These are phyloP conservation scores for Fomitopsis serialis DNA, from an alignment of 768 basidiomycete genomes.

Conservation along the genomic window DNA sequence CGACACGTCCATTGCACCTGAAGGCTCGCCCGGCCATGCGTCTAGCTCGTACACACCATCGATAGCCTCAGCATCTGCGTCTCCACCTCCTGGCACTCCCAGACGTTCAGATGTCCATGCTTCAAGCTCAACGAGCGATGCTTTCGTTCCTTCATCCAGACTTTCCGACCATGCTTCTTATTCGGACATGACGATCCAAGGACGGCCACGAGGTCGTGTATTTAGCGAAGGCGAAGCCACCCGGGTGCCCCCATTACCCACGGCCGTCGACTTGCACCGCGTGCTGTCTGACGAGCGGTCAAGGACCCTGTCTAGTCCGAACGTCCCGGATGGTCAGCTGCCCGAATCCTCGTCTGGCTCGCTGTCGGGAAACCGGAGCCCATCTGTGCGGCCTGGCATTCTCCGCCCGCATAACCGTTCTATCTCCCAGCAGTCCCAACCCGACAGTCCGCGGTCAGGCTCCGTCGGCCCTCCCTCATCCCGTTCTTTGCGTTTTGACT, in stretches of 20 bases:
- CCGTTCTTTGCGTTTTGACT: conserved; percentile 24
- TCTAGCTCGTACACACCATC: conserved; percentile 15
- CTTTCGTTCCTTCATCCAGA: background rate
- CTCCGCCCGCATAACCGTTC: conserved; percentile 36
- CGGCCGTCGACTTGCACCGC: conserved; percentile 17
- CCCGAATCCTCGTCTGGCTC: background rate
- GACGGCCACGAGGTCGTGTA: conserved; percentile 15
- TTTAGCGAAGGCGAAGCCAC: conserved; percentile 11
- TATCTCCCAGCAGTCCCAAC: conserved; percentile 26
- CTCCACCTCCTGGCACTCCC: conserved; percentile 11
- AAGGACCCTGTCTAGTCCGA: conserved; percentile 7
- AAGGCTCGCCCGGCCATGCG: conserved; percentile 16
- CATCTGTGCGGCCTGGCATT: conserved; percentile 31
- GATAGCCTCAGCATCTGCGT: conserved; percentile 16
- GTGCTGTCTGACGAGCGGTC: conserved; percentile 17
- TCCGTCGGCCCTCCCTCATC: conserved; percentile 6
- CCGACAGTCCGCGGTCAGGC: background rate
- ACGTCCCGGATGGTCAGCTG: conserved; percentile 1
- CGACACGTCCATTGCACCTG: conserved; percentile 23
- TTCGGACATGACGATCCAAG: conserved; percentile 5
- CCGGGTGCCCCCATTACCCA: conserved; percentile 4
- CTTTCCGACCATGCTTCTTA: background rate
- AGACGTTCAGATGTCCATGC: conserved; percentile 9
- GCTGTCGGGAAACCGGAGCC: conserved; percentile 14
- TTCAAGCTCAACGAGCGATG: background rate